Evolutionary conservation across 2,329 filamentous ascomycete genomes (phyloP).

Genomic region (Fusarium cyanostomum): DNA sequence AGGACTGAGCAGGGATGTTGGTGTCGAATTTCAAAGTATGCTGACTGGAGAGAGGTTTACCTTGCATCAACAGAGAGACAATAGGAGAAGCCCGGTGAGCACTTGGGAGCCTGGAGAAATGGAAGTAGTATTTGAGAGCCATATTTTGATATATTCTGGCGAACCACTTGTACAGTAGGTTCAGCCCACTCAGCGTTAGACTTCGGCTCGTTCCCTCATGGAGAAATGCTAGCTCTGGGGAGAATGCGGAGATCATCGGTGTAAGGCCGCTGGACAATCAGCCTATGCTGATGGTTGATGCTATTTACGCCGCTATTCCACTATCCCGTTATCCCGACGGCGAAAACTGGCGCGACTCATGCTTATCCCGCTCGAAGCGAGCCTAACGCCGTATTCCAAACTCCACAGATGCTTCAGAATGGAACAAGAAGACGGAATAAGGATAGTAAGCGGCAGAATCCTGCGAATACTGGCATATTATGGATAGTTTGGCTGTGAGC

Average conservation of each 20-base stretch:
- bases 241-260: slow-evolving; percentile 4
- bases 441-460: neutral
- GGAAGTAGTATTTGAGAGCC: neutral
- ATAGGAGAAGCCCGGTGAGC: slow-evolving; percentile 13
- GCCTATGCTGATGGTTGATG: neutral
- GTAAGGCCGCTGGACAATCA: neutral
- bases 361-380: slow-evolving; percentile 15
- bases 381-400: neutral
- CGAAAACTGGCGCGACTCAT: neutral
- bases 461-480: neutral
- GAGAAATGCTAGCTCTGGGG: slow-evolving; percentile 3
- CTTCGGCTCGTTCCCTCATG: neutral
- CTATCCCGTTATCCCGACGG: slow-evolving; percentile 23
- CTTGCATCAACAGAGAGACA: slow-evolving; percentile 27
- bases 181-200: neutral
- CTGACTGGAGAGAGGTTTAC: neutral
- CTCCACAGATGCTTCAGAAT: neutral
- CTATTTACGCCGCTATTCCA: slow-evolving; percentile 10
- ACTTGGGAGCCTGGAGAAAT: neutral
- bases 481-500: neutral
- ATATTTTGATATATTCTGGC: slow-evolving; percentile 3
- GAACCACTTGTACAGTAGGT: neutral
- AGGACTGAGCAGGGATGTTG: slow-evolving; percentile 3
- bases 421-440: neutral
- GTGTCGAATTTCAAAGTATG: neutral